phyloP scores from a whole-genome alignment of 1,284 basidiomycete genomes.

The Laetiporus sulphureus region DNA sequence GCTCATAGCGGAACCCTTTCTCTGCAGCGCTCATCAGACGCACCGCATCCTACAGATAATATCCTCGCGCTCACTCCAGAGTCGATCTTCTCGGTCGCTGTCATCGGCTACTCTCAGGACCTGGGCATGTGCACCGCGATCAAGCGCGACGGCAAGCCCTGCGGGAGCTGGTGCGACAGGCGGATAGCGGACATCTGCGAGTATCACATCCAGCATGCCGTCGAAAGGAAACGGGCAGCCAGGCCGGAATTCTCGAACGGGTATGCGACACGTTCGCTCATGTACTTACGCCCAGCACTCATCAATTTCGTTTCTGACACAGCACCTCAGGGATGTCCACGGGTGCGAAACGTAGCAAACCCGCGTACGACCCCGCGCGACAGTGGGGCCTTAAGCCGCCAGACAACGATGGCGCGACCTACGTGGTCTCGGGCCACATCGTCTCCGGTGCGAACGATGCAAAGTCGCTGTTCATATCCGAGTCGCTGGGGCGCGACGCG shows the following conservation, averaged over 20 bases:
- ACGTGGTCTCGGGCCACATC: constrained; percentile 73
- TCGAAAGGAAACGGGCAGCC: constrained; percentile 64
- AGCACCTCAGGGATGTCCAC: constrained; percentile 68
- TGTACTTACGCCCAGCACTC: no score
- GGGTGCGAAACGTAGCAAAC: constrained; percentile 42
- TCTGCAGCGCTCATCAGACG: constrained; percentile 40
- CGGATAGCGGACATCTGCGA: constrained; percentile 82
- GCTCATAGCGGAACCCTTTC: no score
- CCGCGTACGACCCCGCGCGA: constrained; percentile 55
- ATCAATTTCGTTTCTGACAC: constrained; percentile 6
- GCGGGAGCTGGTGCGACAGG: constrained; percentile 85
- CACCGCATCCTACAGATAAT: constrained; percentile 73
- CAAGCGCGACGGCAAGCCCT: constrained; percentile 75
- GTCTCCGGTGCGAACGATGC: constrained; percentile 43
- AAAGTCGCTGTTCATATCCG: constrained; percentile 45
- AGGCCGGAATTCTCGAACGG: constrained; percentile 81
- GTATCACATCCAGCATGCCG: constrained; percentile 78
- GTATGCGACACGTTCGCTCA: constrained; percentile 34
- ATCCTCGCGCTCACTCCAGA: constrained; percentile 86
- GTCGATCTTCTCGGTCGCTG: constrained; percentile 70
- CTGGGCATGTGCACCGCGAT: constrained; percentile 77
- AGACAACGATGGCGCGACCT: constrained; percentile 54
- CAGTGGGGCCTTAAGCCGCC: constrained; percentile 69
- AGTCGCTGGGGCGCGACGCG: constrained; percentile 67
- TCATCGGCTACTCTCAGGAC: constrained; percentile 83